Percentiles rank a stretch among this genome's conserved stretches.
Evolutionary conservation across 202 grass and related monocot genomes (phyloP).

Genomic region (Digitaria exilis): DNA sequence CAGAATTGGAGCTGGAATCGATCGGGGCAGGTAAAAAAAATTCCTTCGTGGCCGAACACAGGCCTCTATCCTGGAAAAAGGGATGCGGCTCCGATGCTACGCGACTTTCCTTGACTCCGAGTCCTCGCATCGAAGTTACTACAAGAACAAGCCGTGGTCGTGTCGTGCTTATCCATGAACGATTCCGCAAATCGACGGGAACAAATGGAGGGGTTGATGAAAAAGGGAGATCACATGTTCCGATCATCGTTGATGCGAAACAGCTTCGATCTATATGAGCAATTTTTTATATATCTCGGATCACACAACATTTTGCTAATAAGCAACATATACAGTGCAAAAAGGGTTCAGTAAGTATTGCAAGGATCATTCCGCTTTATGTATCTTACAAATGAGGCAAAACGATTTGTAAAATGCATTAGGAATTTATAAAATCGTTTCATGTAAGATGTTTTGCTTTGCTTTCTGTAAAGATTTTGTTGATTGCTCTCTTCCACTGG

Average conservation of each 20-base stretch:
- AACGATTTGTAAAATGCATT: neutral
- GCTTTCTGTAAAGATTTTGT: too few species aligned
- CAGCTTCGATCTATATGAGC: neutral
- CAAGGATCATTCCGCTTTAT: neutral
- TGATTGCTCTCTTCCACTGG: too few species aligned
- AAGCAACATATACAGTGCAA: neutral
- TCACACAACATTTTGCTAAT: neutral
- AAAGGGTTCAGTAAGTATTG: neutral
- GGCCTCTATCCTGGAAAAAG: neutral
- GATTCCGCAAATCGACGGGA: neutral
- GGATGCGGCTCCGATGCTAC: neutral
- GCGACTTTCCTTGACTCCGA: neutral
- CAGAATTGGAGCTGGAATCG: neutral
- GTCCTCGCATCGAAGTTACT: neutral
- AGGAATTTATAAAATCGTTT: neutral
- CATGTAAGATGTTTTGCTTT: too few species aligned
- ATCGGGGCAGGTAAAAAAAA: neutral
- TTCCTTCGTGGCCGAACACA: neutral
- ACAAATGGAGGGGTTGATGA: neutral
- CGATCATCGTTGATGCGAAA: neutral
- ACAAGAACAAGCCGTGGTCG: neutral
- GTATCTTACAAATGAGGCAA: neutral
- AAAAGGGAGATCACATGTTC: neutral
- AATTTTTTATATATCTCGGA: too few species aligned
- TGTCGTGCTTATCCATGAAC: neutral